phyloP scores from a whole-genome alignment of 1,139 yeast species.

The Wickerhamomyces sp. region DNA sequence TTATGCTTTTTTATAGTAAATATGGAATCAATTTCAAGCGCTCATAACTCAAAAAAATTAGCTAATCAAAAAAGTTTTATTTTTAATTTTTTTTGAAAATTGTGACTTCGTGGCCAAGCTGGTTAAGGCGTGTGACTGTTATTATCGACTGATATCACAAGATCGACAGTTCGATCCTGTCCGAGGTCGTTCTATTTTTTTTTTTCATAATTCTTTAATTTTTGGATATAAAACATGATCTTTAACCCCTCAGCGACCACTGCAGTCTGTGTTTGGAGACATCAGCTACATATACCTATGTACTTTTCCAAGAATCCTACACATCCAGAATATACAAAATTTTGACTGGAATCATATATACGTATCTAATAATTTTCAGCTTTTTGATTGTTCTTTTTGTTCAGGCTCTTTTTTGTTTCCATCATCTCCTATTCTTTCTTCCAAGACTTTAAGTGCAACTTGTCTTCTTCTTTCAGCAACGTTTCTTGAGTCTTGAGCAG shows the following conservation, averaged over 20 bases:
- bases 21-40: no score
- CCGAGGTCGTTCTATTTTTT: constrained; percentile 27
- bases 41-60: no score
- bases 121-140: constrained; percentile 56
- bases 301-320: no score
- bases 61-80: no score
- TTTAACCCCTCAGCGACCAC: no score
- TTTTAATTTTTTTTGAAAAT: no score
- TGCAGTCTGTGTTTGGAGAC: no score
- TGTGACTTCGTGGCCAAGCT: constrained; percentile 52
- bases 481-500: constrained; percentile 40
- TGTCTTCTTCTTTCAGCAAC: constrained; percentile 85
- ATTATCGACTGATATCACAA: constrained; percentile 32
- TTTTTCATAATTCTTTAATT: background rate
- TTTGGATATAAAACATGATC: no score
- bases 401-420: constrained; percentile 4
- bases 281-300: no score
- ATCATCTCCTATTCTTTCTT: constrained; percentile 52
- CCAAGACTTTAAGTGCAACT: constrained; percentile 77
- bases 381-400: constrained; percentile 1
- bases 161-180: constrained; percentile 51
- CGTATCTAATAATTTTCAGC: background rate
- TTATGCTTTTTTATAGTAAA: no score
- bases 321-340: no score
- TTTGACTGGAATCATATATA: no score